These are phyloP conservation scores for Tetrahymena borealis DNA, from an alignment of 73 alveolate species.

Conservation along the genomic window DNA sequence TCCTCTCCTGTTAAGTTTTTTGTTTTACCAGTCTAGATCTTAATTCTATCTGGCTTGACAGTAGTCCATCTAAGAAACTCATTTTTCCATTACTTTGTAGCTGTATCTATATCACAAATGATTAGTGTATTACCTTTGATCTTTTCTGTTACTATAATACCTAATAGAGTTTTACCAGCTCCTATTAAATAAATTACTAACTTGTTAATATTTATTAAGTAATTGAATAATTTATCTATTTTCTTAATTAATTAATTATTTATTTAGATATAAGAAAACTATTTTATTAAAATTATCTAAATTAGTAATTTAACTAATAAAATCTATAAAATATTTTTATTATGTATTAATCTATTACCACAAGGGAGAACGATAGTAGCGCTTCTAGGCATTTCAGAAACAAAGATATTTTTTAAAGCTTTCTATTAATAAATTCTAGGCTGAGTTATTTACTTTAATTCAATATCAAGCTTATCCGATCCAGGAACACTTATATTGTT, in stretches of 20 bases:
- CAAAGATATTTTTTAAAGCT: not conserved
- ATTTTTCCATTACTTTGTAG: conserved; percentile 27
- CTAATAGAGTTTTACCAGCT: conserved; percentile 36
- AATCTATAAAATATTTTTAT: too few relatives aligned
- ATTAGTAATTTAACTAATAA: not conserved
- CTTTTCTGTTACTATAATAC: conserved; percentile 29
- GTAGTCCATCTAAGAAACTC: conserved; percentile 8
- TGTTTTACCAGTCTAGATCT: not conserved
- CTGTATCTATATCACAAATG: conserved; percentile 35
- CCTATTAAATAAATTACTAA: too few relatives aligned
- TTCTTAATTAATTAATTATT: too few relatives aligned
- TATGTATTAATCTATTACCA: not conserved
- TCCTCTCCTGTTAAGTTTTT: not conserved
- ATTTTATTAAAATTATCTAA: not conserved
- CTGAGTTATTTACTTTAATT: not conserved
- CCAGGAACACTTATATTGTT: not conserved
- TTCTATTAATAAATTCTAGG: not conserved
- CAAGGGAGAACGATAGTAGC: not conserved
- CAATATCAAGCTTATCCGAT: not conserved
- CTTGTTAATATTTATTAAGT: not conserved
- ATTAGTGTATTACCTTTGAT: conserved; percentile 19
- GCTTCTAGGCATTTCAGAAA: not conserved
- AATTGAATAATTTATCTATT: not conserved
- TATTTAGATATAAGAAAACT: too few relatives aligned
- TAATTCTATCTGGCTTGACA: not conserved